A percentile compares a stretch with the other conserved stretches of the same genome.
Evolutionary conservation across 768 basidiomycete species (phyloP).

Genomic region (Ramaria rubella): DNA sequence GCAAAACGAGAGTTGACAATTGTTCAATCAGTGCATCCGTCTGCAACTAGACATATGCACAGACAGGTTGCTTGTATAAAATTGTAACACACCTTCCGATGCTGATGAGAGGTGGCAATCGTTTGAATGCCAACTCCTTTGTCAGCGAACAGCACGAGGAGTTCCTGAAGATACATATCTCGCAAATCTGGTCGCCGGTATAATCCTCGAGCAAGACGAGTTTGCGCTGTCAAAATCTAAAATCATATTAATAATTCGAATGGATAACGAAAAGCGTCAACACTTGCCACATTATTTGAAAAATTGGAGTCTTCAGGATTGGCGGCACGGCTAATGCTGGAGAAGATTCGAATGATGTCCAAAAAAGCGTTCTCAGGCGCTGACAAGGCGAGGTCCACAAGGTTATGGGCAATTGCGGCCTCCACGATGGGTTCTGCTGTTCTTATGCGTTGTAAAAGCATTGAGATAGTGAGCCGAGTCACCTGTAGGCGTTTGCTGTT

Average conservation of each 20-base stretch:
- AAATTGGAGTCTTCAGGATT: conserved; percentile 84
- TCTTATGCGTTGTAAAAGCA: conserved; percentile 83
- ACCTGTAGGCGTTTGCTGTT: conserved; percentile 46
- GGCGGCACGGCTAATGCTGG: conserved; percentile 75
- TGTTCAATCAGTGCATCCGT: conserved; percentile 82
- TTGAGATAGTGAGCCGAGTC: conserved; percentile 81
- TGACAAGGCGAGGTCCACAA: conserved; percentile 81
- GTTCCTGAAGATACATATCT: conserved; percentile 73
- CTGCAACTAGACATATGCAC: conserved; percentile 28
- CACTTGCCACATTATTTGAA: conserved; percentile 77
- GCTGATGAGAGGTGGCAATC: conserved; percentile 56
- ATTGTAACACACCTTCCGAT: conserved; percentile 47
- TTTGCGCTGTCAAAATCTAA: conserved; percentile 86
- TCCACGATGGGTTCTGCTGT: conserved; percentile 84
- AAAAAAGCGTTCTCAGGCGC: conserved; percentile 71
- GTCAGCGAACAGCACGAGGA: conserved; percentile 80
- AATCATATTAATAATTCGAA: neutral
- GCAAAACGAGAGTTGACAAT: conserved; percentile 79
- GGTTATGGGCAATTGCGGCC: conserved; percentile 84
- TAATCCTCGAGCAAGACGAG: conserved; percentile 77
- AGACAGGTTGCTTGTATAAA: conserved; percentile 5
- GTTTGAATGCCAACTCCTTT: conserved; percentile 91
- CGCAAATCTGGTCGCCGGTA: conserved; percentile 69
- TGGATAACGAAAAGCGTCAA: neutral
- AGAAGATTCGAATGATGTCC: conserved; percentile 82